phyloP scores from a whole-genome alignment of 1,139 yeast genomes.

The Blastobotrys elegans region DNA sequence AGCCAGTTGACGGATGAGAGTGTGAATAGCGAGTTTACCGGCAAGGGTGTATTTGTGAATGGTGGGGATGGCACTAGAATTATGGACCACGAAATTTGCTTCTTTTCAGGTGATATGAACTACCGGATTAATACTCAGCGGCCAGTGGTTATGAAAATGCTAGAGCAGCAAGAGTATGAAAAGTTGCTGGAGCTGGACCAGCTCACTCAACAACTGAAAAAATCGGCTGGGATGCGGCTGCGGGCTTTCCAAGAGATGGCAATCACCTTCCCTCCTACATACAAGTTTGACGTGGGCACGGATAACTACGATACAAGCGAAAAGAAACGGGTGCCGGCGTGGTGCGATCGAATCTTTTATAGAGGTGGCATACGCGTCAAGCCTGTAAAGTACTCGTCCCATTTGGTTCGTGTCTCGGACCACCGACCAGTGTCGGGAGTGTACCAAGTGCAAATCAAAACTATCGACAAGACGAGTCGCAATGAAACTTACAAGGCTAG shows the following conservation, averaged over 20 bases:
- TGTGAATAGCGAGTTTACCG: constrained; percentile 38
- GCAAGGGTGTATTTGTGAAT: constrained; percentile 41
- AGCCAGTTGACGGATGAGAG: constrained; percentile 49
- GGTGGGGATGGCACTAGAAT: constrained; percentile 47
- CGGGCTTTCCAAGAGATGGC: constrained; percentile 73
- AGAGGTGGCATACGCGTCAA: constrained; percentile 41
- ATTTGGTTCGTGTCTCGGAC: constrained; percentile 53
- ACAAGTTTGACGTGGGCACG: constrained; percentile 85
- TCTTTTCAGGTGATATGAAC: constrained; percentile 93
- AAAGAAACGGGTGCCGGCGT: constrained; percentile 89
- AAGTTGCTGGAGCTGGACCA: constrained; percentile 71
- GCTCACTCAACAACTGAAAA: constrained; percentile 61
- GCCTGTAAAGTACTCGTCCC: constrained; percentile 27
- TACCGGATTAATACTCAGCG: constrained; percentile 70
- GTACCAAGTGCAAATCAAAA: constrained; percentile 57
- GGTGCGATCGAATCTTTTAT: constrained; percentile 89
- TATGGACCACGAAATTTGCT: constrained; percentile 75
- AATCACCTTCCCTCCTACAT: constrained; percentile 79
- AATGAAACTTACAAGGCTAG: constrained; percentile 44
- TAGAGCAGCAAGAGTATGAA: constrained; percentile 47
- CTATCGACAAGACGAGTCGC: constrained; percentile 56
- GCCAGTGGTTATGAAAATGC: constrained; percentile 58
- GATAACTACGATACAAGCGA: constrained; percentile 77
- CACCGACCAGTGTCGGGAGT: constrained; percentile 89
- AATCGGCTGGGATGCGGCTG: constrained; percentile 57